Evolutionary conservation across 2,329 filamentous ascomycete species (phyloP), one percentile per base, ranked within the genome.

Genomic region (Apiospora phragmitis): DNA sequence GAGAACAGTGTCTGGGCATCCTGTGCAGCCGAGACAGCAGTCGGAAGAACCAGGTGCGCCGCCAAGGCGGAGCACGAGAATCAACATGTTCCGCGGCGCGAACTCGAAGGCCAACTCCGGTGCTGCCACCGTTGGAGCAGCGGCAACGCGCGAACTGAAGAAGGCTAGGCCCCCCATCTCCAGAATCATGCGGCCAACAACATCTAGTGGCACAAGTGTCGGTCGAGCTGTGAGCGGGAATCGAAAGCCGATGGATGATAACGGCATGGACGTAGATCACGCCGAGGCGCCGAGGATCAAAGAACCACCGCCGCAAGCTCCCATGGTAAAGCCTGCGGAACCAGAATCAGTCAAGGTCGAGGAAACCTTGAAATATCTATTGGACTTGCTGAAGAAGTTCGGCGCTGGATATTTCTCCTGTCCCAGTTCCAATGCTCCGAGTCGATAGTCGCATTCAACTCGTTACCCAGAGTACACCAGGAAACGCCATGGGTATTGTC

Each of bases 401-500:
- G 95, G 93, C 21, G 89, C 88, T 38, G 95, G 93, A 0, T 97
- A 95, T 80, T 91, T 92, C 75, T 87, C 7, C 85, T 97, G 65
- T 92, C 92, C 18, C 92, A 92, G 67, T 99, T 94, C 79, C 91
- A 92, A 75, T 94, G 93, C 74, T 85, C 89, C 29, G 91, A 96
- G 71, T 93, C 96, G 1, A 83, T 98, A 65, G 89, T 93, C 72
- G 86, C 90, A 3, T 94, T 95, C 79, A 87, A 87, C 71, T 87
- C 90, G 0, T 84, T 99, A 26, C 91, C 94, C 1, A 84, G 89
- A 41, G 83, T 86, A 6, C 95, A 98, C 77, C 91, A 94, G 75
- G 94, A 97, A 73, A 97, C 95, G 1, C 94, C 96, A 1, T 98
- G 94, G 93, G 94, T 98, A 18, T 86, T 98, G 70, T 92, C 94